Conservation (phyloP, 2,329 filamentous ascomycete species). For the Trichoderma harzianum region DNA sequence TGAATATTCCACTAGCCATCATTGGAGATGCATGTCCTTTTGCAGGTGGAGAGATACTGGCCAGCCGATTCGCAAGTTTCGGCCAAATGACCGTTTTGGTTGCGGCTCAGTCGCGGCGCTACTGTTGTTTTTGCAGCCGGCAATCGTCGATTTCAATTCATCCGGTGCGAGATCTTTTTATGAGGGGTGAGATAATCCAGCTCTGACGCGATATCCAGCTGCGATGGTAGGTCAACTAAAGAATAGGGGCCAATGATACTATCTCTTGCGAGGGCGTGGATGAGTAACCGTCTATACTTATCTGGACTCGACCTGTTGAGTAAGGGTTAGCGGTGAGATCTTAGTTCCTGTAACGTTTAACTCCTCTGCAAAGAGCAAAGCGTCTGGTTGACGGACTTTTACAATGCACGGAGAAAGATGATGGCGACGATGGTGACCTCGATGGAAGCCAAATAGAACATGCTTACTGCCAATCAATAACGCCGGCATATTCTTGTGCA, state of each 20-base stretch:
- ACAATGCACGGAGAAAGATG: not conserved
- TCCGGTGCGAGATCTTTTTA: conserved; percentile 8
- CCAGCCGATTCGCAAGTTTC: not conserved
- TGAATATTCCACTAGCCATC: not conserved
- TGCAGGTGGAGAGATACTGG: not conserved
- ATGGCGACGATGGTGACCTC: not conserved
- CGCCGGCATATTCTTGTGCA: not conserved
- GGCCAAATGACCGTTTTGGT: conserved; percentile 6
- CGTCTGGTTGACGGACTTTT: not conserved
- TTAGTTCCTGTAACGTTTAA: not conserved
- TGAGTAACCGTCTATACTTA: not conserved
- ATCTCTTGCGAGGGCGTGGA: not conserved
- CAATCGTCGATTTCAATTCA: conserved; percentile 14
- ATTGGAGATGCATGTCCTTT: not conserved
- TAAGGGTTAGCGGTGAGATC: not conserved
- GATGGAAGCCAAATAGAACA: not conserved
- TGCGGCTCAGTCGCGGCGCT: not conserved
- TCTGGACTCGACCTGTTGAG: not conserved
- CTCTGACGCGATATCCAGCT: not conserved
- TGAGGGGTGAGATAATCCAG: not conserved
- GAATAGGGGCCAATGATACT: not conserved
- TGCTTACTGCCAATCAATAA: not conserved
- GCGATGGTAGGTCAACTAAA: not conserved
- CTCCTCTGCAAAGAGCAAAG: not conserved
- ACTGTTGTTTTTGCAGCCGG: conserved; percentile 1